Conservation (phyloP, 345 rosid species). For the Chamaenerion angustifolium region DNA sequence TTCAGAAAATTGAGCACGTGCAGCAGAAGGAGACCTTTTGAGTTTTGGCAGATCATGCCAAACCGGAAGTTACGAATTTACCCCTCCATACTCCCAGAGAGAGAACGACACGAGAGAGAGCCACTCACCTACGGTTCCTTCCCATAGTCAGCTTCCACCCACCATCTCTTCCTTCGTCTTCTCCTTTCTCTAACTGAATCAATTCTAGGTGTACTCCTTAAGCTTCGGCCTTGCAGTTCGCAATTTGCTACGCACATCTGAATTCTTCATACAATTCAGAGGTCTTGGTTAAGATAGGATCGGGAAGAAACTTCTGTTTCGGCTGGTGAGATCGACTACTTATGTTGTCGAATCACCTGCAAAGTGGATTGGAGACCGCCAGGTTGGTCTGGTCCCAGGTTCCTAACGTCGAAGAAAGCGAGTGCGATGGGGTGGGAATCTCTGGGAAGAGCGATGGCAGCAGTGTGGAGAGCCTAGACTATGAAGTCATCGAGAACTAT, state of each 20-base stretch:
- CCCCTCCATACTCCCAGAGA: not conserved
- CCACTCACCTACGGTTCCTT: conserved; percentile 1
- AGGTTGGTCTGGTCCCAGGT: conserved; percentile 66
- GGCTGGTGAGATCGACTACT: conserved; percentile 2
- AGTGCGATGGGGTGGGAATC: conserved; percentile 35
- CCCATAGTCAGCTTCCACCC: not conserved
- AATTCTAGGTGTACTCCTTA: not conserved
- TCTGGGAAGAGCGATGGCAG: conserved; percentile 28
- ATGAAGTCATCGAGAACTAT: conserved; percentile 83
- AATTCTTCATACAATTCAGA: not conserved
- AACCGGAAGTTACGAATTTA: not conserved
- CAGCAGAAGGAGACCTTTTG: not conserved
- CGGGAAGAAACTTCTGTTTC: too few relatives aligned
- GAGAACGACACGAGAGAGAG: not conserved
- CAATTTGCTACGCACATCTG: not conserved
- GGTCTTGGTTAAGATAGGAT: too few relatives aligned
- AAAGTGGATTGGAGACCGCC: conserved; percentile 67
- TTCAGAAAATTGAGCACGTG: too few relatives aligned
- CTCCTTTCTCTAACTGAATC: not conserved
- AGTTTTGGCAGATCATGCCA: too few relatives aligned
- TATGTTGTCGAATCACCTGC: conserved; percentile 70
- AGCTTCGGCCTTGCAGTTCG: not conserved
- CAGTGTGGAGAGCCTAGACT: conserved; percentile 75
- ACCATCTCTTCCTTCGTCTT: not conserved
- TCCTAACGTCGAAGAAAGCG: conserved; percentile 63